Evolutionary conservation across 352 stramenopile genomes (phyloP), one percentile per base, ranked within the genome.

Genomic region (Pythium sp.): DNA sequence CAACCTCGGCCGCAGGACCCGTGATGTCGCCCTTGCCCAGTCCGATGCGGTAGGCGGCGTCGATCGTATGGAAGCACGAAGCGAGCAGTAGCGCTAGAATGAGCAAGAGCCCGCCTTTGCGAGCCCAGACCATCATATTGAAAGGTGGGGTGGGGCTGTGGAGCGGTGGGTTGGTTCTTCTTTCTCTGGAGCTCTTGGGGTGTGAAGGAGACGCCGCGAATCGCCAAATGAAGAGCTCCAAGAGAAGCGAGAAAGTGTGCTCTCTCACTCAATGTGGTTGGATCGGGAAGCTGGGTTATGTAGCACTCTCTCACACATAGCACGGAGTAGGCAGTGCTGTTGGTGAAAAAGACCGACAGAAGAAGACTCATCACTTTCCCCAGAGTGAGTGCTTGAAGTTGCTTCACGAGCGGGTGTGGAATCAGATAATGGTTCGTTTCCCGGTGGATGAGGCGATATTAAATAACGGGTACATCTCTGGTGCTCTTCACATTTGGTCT

Each of bases 1-100:
- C 69, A 22, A 90, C 74, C 32, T 90, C 79, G 14, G 76, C 81
- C 7, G 75, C 76, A 0, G 82, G 82, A 0, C 82, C 82, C 0
- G 84, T 92, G 72, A 89, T 85, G 66, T 92, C 84, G 46, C 49
- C 64, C 65, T 86, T 90, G 41, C 81, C 84, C 8, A 87, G 59
- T 18, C 82, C 84, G 59, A 91, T 78, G 61, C 74, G 77, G 70
- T 83, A 81, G 8, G 70, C 66, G 2, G 64, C 72, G 22, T 26
- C 24, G 49, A 47, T 47, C 41, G 41, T 15, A 20, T n/a, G 14
- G 14, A 47, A 9, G 18, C 41, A 47, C 41, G 18, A 20, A n/a
- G 38, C 38, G 12, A 46, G 38, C 38, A 47, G 41, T 15, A 43
- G 11, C 11, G 41, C 41, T n/a, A 47, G 41, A 8, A 47, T 8